Evolutionary conservation across 495 filamentous ascomycete genomes (phyloP).

Genomic region (Letharia columbiana): DNA sequence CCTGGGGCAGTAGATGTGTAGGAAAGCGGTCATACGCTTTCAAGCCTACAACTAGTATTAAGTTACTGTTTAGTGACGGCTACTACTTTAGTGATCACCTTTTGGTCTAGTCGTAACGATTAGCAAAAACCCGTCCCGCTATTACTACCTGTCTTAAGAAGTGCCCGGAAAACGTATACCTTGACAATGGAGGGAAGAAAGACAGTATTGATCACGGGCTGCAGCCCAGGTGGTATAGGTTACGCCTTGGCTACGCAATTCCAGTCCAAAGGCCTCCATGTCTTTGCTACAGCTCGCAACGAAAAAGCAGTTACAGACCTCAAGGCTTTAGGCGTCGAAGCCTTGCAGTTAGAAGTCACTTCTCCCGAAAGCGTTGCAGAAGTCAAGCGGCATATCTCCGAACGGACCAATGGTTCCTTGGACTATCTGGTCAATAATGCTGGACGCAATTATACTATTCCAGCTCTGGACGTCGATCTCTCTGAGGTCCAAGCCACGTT

Average conservation of each 20-base stretch:
- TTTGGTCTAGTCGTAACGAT: too few relatives aligned
- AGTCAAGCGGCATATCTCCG: conserved; percentile 4
- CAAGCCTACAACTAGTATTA: too few relatives aligned
- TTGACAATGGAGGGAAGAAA: background rate
- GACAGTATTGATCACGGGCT: conserved; percentile 29
- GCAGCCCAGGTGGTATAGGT: conserved; percentile 46
- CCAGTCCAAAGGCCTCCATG: conserved; percentile 38
- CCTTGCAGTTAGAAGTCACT: conserved; percentile 43
- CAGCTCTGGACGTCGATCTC: conserved; percentile 48
- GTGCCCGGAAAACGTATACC: background rate
- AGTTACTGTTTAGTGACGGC: too few relatives aligned
- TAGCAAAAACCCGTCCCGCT: too few relatives aligned
- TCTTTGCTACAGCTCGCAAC: conserved; percentile 50
- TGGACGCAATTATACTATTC: conserved; percentile 52
- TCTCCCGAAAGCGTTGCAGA: conserved; percentile 18
- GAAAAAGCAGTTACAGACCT: conserved; percentile 39
- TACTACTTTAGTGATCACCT: too few relatives aligned
- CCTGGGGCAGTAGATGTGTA: too few relatives aligned
- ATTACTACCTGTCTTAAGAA: background rate
- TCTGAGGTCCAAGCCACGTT: conserved; percentile 45
- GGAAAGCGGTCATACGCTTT: too few relatives aligned
- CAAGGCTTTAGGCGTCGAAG: conserved; percentile 42
- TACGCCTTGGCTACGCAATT: conserved; percentile 46
- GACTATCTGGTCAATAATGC: conserved; percentile 58
- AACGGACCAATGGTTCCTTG: conserved; percentile 26